Evolutionary conservation across 108 stramenopile species (phyloP).

Genomic region (Chaetoceros tenuissimus): DNA sequence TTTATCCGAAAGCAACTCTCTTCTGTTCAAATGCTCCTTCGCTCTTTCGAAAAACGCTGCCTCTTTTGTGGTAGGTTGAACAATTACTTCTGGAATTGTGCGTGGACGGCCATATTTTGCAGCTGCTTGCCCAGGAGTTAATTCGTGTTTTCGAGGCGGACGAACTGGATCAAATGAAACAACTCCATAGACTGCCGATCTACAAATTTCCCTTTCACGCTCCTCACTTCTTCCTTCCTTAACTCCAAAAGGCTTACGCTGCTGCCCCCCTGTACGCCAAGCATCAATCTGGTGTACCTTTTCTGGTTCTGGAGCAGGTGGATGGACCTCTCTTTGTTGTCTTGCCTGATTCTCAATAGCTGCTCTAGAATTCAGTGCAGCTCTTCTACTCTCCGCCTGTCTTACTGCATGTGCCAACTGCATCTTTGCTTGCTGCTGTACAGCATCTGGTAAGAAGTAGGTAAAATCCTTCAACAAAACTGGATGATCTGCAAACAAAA

Average conservation of each 20-base stretch:
- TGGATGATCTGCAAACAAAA: slow-evolving; percentile 95
- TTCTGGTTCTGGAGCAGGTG: slow-evolving; percentile 10
- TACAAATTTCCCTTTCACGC: slow-evolving; percentile 58
- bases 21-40: slow-evolving; percentile 54
- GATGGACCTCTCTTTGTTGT: slow-evolving; percentile 3
- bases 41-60: slow-evolving; percentile 67
- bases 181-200: slow-evolving; percentile 54
- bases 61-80: slow-evolving; percentile 59
- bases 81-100: slow-evolving; percentile 41
- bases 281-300: slow-evolving; percentile 6
- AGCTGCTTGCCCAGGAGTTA: slow-evolving; percentile 52
- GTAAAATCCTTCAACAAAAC: slow-evolving; percentile 98
- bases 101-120: slow-evolving; percentile 53
- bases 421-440: slow-evolving; percentile 93
- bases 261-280: too few species aligned
- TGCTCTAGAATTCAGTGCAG: slow-evolving; percentile 5
- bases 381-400: slow-evolving; percentile 77
- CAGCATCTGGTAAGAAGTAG: slow-evolving; percentile 97
- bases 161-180: slow-evolving; percentile 69
- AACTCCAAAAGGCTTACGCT: slow-evolving; percentile 71
- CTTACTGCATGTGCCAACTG: slow-evolving; percentile 79
- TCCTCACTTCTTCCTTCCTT: slow-evolving; percentile 59
- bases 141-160: slow-evolving; percentile 59
- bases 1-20: slow-evolving; percentile 71
- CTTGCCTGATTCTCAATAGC: slow-evolving; percentile 17